Base-by-base conservation (phyloP, 176 grass and related monocot species). In the Musa troglodytarum region DNA sequence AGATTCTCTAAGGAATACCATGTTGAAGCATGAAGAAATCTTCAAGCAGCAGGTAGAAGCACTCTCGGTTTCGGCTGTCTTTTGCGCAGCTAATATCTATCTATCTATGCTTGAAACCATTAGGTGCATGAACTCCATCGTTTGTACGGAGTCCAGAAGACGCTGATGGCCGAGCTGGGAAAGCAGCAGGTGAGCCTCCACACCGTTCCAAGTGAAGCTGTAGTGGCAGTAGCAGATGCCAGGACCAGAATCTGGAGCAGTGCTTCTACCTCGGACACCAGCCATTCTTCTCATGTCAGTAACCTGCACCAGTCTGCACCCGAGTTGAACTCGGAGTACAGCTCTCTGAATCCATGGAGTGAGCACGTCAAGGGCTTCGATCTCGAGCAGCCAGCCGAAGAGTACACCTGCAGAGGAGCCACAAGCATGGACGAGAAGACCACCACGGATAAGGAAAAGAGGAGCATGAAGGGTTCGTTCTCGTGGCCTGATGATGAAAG, bases 121-220 rank as follows among this genome's bases (percentile, higher is more conserved):
- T 34, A 79, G 77, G 77, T 79, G 52, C 14, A 70, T 49, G 77
- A 79, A 57, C 77, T 79, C 16, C 77, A 79, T 58, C 77, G 77
- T 8, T 11, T 79, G 15, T 69, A 79, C 53, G 16, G 54, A 69
- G 52, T 69, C 9, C 77, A 79, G 25, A 79, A 79, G 52, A 58
- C 70, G 65, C 28, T 79, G 25, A 79, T 79, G 77, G 65, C 53
- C 57, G 77, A 79, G 53, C 1, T 57, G 3, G 54, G 52, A 34
- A 16, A 49, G 1, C 50, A 59, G 52, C 10, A 59, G 28, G 53
- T 25, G 2, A 49, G 57, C 5, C 65, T 49, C 65, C 53, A 69
- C 19, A 21, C 24, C 34, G 12, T 13, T 43, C 11, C 77, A 50
- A 10, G 19, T 56, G 66, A 49, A 57, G 19, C 23, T 23, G 20